Conservation (phyloP, 2,329 filamentous ascomycete species). For the Fusarium odoratissimum region DNA sequence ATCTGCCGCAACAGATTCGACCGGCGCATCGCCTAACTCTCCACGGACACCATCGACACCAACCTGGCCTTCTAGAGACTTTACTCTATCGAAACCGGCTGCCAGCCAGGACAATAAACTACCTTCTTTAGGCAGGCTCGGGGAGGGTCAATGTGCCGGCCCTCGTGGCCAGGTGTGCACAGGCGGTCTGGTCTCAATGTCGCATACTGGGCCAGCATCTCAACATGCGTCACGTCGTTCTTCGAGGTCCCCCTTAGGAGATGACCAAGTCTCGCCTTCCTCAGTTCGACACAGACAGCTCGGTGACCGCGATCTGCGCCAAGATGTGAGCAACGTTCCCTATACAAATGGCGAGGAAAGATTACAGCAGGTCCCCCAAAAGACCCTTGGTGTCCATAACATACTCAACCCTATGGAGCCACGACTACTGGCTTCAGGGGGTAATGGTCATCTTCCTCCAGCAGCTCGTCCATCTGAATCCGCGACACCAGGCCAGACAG, state of each 20-base stretch:
- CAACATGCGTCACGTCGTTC: constrained; percentile 64
- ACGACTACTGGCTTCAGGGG: constrained; percentile 34
- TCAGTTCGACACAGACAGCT: constrained; percentile 38
- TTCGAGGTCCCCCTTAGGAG: constrained; percentile 58
- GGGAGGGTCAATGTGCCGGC: constrained; percentile 67
- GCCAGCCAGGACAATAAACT: constrained; percentile 39
- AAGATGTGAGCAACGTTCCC: constrained; percentile 36
- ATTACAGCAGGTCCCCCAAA: constrained; percentile 42
- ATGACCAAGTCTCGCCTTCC: constrained; percentile 45
- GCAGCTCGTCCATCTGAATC: constrained; percentile 34
- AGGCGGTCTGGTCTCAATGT: constrained; percentile 73
- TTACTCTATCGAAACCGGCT: constrained; percentile 34
- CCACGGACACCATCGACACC: constrained; percentile 52
- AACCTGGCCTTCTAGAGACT: constrained; percentile 44
- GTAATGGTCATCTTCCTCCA: constrained; percentile 17
- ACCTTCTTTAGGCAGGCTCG: constrained; percentile 34
- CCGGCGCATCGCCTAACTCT: constrained; percentile 49
- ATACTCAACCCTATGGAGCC: constrained; percentile 54
- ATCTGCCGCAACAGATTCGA: constrained; percentile 49
- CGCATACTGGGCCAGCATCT: constrained; percentile 69
- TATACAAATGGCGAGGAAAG: constrained; percentile 39
- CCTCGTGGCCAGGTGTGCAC: constrained; percentile 61
- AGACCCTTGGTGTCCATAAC: constrained; percentile 52
- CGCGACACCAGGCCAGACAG: constrained; percentile 28
- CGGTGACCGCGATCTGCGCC: constrained; percentile 40